Evolutionary conservation across 1,139 yeast species (phyloP).

Genomic region (Pichia sp.): DNA sequence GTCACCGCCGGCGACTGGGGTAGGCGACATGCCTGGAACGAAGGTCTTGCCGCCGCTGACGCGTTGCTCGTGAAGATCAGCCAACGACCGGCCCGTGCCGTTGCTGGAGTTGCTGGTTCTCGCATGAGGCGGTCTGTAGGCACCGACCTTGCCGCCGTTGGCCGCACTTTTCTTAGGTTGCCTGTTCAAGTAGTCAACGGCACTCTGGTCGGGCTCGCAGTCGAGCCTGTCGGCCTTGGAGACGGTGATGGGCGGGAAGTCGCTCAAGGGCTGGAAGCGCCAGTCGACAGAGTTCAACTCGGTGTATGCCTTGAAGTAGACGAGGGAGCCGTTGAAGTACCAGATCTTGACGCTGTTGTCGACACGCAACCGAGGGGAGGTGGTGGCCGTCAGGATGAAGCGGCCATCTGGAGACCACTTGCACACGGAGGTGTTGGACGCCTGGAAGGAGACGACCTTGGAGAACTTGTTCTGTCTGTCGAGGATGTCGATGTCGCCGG

Average conservation of each 20-base stretch:
- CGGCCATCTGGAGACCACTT: conserved; percentile 99
- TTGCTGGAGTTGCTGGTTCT: conserved; percentile 30
- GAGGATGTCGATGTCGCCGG: conserved; percentile 92
- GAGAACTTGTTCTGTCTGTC: conserved; percentile 86
- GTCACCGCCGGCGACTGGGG: conserved; percentile 22
- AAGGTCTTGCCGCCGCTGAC: conserved; percentile 14
- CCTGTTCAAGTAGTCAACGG: conserved; percentile 50
- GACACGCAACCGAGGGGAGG: conserved; percentile 93
- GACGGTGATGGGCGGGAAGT: conserved; percentile 48
- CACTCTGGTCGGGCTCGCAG: conserved; percentile 69
- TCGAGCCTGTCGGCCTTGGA: conserved; percentile 39
- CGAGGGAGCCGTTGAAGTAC: conserved; percentile 84
- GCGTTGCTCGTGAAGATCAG: conserved; percentile 50
- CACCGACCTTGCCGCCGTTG: conserved; percentile 46
- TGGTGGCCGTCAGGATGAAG: conserved; percentile 89
- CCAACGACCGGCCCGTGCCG: conserved; percentile 44
- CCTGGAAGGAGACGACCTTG: conserved; percentile 79
- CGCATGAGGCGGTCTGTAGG: conserved; percentile 24
- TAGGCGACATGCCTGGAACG: background rate
- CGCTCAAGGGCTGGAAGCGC: conserved; percentile 68
- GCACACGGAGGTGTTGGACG: conserved; percentile 90
- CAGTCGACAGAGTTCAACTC: conserved; percentile 82
- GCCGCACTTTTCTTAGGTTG: conserved; percentile 34
- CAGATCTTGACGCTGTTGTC: conserved; percentile 93
- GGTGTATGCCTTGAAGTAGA: conserved; percentile 71